Evolutionary conservation across 768 basidiomycete genomes (phyloP).

Genomic region (Suillus subaureus): DNA sequence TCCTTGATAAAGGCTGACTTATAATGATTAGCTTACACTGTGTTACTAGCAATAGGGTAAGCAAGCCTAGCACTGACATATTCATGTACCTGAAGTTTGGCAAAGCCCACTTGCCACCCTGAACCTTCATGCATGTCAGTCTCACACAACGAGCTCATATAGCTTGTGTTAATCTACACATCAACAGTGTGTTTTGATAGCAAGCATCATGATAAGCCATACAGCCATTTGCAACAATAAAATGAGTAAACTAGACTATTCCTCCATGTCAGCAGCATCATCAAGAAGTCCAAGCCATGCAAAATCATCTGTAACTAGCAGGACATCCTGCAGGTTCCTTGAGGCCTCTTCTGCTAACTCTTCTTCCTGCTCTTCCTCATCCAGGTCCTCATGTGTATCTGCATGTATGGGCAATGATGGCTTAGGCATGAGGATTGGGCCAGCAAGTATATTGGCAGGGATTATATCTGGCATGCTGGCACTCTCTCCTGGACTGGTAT

Average conservation of each 20-base stretch:
- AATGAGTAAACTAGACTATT: background rate
- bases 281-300: background rate
- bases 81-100: too few relatives aligned
- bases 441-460: background rate
- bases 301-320: background rate
- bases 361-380: background rate
- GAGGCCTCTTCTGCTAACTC: background rate
- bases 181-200: too few relatives aligned
- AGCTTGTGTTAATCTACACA: too few relatives aligned
- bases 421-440: fast-evolving
- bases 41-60: too few relatives aligned
- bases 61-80: too few relatives aligned
- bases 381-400: background rate
- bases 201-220: too few relatives aligned
- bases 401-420: background rate
- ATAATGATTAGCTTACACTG: too few relatives aligned
- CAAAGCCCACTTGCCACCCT: too few relatives aligned
- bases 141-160: too few relatives aligned
- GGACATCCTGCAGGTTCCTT: background rate
- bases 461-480: background rate
- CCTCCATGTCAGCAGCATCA: background rate
- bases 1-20: too few relatives aligned
- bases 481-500: background rate
- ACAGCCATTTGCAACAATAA: background rate
- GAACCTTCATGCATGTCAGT: too few relatives aligned